phyloP scores from a whole-genome alignment of 2,329 filamentous ascomycete genomes.

The Penicillium sp. region DNA sequence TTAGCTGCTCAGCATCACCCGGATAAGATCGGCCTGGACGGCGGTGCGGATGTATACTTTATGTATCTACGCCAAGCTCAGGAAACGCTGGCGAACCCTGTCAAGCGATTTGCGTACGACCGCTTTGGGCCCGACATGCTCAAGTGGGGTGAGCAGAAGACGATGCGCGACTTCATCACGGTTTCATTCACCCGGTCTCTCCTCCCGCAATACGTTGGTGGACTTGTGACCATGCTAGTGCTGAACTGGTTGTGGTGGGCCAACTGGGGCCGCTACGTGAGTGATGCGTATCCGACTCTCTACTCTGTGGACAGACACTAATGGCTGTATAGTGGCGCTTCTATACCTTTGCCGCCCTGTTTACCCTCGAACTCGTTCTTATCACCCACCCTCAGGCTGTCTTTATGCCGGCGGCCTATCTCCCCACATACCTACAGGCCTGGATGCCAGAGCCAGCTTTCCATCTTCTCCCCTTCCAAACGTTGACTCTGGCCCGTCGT shows the following conservation, averaged over 20 bases:
- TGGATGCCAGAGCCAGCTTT: constrained; percentile 43
- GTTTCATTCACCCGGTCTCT: constrained; percentile 53
- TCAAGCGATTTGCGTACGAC: constrained; percentile 80
- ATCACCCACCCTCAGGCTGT: constrained; percentile 49
- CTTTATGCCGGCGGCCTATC: constrained; percentile 33
- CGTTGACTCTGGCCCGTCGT: constrained; percentile 69
- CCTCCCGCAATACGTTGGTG: constrained; percentile 38
- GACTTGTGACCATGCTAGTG: constrained; percentile 33
- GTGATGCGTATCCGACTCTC: constrained; percentile 18
- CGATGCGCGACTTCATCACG: constrained; percentile 66
- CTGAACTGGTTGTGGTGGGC: constrained; percentile 41
- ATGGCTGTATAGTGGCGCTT: constrained; percentile 44
- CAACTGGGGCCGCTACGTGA: constrained; percentile 44
- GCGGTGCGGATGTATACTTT: constrained; percentile 55
- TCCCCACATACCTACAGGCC: constrained; percentile 28
- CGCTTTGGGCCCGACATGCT: constrained; percentile 72
- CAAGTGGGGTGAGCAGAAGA: constrained; percentile 52
- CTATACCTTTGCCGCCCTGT: constrained; percentile 50
- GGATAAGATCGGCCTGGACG: constrained; percentile 62
- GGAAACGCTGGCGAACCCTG: constrained; percentile 73
- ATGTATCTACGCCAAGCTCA: constrained; percentile 76
- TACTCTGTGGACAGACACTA: background rate
- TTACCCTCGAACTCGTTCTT: constrained; percentile 54
- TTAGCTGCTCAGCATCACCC: constrained; percentile 68
- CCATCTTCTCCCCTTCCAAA: constrained; percentile 70